phyloP scores from a whole-genome alignment of 1,284 basidiomycete genomes.

The Sporisorium iseilematis-ciliati region DNA sequence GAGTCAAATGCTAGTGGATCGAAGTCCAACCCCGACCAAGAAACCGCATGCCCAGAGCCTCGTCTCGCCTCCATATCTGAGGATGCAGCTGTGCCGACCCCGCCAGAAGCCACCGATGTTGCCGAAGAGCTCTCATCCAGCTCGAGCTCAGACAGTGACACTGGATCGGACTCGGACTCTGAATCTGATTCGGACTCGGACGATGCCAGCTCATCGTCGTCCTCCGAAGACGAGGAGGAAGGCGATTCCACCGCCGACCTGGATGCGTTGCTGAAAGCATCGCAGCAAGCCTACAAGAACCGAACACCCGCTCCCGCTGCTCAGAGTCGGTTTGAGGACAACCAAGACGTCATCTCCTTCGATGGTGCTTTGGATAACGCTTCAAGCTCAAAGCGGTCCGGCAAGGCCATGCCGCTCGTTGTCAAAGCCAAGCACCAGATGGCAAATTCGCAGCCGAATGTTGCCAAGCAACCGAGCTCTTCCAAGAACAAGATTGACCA shows the following conservation, averaged over 20 bases:
- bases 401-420: constrained; percentile 37
- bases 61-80: constrained; percentile 24
- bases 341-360: constrained; percentile 53
- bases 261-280: constrained; percentile 46
- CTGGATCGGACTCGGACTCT: constrained; percentile 12
- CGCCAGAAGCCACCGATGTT: not conserved
- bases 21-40: constrained; percentile 1
- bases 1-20: constrained; percentile 7
- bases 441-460: constrained; percentile 19
- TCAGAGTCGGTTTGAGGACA: constrained; percentile 38
- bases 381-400: constrained; percentile 16
- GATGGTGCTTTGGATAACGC: constrained; percentile 14
- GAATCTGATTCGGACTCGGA: constrained; percentile 22
- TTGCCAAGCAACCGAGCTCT: constrained; percentile 3
- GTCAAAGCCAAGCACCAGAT: constrained; percentile 46
- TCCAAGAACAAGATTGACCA: constrained; percentile 40
- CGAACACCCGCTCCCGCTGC: constrained; percentile 11
- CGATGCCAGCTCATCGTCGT: constrained; percentile 31
- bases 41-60: constrained; percentile 8
- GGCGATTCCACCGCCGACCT: constrained; percentile 24
- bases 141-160: constrained; percentile 18
- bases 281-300: constrained; percentile 43
- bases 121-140: constrained; percentile 5
- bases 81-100: constrained; percentile 1
- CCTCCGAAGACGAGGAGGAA: constrained; percentile 29